These are phyloP conservation scores for Fonsecaea nubica DNA, from an alignment of 2,329 filamentous ascomycete genomes.

Conservation along the genomic window DNA sequence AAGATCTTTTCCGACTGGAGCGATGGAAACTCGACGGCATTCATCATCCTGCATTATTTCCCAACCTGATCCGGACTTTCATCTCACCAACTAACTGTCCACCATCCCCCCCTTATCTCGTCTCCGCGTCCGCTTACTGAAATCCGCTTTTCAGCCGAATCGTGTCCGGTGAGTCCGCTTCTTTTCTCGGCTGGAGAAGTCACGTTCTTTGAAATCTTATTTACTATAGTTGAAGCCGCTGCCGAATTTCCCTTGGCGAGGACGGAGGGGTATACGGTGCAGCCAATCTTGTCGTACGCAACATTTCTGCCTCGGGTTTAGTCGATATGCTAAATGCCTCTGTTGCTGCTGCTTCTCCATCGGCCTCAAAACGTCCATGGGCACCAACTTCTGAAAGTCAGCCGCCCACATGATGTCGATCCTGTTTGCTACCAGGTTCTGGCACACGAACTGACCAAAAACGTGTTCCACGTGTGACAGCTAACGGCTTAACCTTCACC, in stretches of 20 bases:
- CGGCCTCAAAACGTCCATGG: background rate
- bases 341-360: background rate
- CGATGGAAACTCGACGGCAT: background rate
- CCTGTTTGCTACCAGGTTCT: background rate
- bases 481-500: background rate
- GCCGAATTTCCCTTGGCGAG: background rate
- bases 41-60: background rate
- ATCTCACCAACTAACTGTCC: background rate
- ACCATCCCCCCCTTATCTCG: background rate
- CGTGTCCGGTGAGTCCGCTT: background rate
- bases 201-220: background rate
- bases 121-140: constrained; percentile 1
- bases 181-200: background rate
- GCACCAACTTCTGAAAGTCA: background rate
- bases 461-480: background rate
- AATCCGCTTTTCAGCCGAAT: background rate
- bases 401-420: background rate
- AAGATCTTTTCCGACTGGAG: constrained; percentile 1
- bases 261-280: background rate
- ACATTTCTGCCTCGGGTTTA: background rate
- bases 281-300: background rate
- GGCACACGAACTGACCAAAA: background rate
- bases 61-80: background rate
- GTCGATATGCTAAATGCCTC: background rate
- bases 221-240: background rate